Base-by-base conservation (phyloP, 192 early-diverging fungal genomes). In the Backusella mclennaniae region DNA sequence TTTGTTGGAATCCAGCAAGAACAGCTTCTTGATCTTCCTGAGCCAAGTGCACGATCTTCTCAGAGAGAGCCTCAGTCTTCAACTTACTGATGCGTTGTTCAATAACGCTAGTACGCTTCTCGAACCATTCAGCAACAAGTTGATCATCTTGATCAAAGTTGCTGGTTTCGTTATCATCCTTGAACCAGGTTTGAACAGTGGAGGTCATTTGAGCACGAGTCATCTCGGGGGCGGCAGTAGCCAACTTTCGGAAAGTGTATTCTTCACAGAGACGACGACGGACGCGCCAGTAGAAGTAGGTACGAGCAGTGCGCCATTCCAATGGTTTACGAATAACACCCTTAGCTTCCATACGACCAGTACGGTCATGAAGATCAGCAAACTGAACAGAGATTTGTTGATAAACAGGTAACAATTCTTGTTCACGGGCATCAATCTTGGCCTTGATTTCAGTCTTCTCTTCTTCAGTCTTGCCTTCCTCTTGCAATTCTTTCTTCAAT, bases 341-440 rank as follows among this genome's bases (percentile, higher is more conserved):
- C 93, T 99, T 99, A 85, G 93, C 95, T 35, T 91, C 86, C 97
- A 99, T 98, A 77, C 98, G 94, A 19, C 94, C 93, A 29, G 97
- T 93, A 52, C 89, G 92, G 87, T 99, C 98, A 82, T 99, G 98
- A 71, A 99, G 89, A 82, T 99, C 98, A 35, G 98, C 98, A 78
- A 99, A 98, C 78, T 98, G 95, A 19, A 99, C 84, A 23, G 95
- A 95, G 33, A 95, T 88, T 83, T 98, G 97, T 79, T 95, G 92
- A 86, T 97, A 98, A 9, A 96, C 89, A 14, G 98, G 96, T 59
- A 99, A 66, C 29, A 99, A 83, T 67, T 90, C 88, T 79, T 93
- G 89, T 79, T 99, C 95, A 67, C 96, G 93, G 35, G 86, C 87
- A n/a, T 94, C 93, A 52, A 99, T 81, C 69, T 84, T 82, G 19